These are phyloP conservation scores for Phalaenopsis hybrid DNA, from an alignment of 116 monocot genomes.

Conservation along the genomic window DNA sequence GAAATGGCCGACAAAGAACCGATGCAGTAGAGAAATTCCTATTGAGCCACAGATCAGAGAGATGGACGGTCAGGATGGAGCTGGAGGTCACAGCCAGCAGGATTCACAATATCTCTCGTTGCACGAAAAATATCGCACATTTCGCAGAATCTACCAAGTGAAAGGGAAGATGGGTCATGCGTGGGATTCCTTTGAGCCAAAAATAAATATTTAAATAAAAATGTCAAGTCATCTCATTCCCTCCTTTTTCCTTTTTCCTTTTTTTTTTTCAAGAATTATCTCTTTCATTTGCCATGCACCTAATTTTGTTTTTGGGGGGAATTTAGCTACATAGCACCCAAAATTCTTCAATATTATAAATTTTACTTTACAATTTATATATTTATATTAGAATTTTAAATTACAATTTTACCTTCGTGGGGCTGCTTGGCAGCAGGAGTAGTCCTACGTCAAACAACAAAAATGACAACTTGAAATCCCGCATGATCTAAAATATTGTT, in stretches of 20 bases:
- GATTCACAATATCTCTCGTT: background rate
- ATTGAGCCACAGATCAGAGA: background rate
- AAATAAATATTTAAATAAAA: background rate
- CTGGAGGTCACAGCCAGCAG: slow-evolving; percentile 4
- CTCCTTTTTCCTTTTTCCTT: background rate
- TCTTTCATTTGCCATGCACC: slow-evolving; percentile 1
- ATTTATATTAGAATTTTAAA: too few species aligned
- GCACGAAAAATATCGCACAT: background rate
- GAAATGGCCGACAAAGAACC: slow-evolving; percentile 1
- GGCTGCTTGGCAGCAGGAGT: too few species aligned
- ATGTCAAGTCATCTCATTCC: too few species aligned
- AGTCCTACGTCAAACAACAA: too few species aligned
- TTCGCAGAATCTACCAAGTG: background rate
- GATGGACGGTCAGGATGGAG: background rate
- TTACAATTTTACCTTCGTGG: too few species aligned
- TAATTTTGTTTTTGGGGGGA: background rate
- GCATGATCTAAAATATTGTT: too few species aligned
- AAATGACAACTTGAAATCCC: too few species aligned
- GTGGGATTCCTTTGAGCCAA: slow-evolving; percentile 4
- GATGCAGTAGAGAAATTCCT: background rate
- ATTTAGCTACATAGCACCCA: too few species aligned
- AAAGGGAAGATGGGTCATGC: background rate
- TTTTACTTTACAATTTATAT: too few species aligned
- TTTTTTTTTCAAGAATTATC: background rate
- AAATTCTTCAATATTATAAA: too few species aligned